Percentiles rank a stretch among this genome's conserved stretches.
These are phyloP conservation scores for Megacollybia marginata DNA, from an alignment of 768 basidiomycete genomes.

Conservation along the genomic window DNA sequence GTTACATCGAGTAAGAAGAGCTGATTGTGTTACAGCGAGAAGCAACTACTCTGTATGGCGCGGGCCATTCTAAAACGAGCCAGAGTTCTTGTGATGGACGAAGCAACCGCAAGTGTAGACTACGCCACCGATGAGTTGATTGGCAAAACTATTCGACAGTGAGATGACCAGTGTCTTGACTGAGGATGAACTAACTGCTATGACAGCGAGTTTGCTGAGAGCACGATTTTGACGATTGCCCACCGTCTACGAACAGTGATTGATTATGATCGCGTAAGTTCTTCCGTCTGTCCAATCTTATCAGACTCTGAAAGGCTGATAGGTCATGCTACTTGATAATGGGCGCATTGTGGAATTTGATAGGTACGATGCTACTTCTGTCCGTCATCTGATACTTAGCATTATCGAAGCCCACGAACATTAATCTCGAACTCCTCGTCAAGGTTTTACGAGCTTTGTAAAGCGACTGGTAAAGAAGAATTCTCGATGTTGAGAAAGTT, in stretches of 20 bases:
- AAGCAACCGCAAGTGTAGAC: conserved; percentile 76
- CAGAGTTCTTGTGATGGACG: conserved; percentile 79
- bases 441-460: conserved; percentile 62
- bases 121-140: conserved; percentile 88
- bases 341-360: conserved; percentile 77
- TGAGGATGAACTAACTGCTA: not conserved
- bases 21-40: conserved; percentile 41
- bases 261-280: conserved; percentile 71
- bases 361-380: conserved; percentile 9
- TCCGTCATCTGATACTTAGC: too few relatives aligned
- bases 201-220: conserved; percentile 55
- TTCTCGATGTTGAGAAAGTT: conserved; percentile 62
- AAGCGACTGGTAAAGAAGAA: conserved; percentile 67
- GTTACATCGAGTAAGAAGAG: conserved; percentile 6
- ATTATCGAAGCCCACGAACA: conserved; percentile 33
- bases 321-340: conserved; percentile 76
- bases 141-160: conserved; percentile 75
- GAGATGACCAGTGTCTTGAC: conserved; percentile 16
- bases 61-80: conserved; percentile 76
- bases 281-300: not conserved
- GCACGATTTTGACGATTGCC: conserved; percentile 79
- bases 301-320: not conserved
- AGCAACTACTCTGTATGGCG: conserved; percentile 86
- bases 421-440: conserved; percentile 51
- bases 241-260: conserved; percentile 76